These are phyloP conservation scores for Eucalyptus pumila DNA, from an alignment of 345 rosid genomes.

Conservation along the genomic window DNA sequence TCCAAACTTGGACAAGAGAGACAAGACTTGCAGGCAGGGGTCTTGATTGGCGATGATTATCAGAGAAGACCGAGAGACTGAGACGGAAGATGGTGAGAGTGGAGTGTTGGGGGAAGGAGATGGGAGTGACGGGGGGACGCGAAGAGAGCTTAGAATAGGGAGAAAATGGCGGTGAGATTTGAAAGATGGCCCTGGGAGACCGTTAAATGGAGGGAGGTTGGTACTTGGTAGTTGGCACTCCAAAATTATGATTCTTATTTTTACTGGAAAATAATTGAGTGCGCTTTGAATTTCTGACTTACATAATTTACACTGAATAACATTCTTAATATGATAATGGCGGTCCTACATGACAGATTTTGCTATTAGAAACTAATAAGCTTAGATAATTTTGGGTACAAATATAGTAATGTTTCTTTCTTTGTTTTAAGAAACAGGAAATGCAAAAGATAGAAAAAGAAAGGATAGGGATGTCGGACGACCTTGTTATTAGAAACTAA, in stretches of 20 bases:
- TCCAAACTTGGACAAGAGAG: not conserved
- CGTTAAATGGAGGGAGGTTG: not conserved
- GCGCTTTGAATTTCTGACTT: not conserved
- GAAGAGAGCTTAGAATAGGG: not conserved
- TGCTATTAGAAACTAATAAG: not conserved
- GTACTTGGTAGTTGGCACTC: not conserved
- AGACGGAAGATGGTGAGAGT: not conserved
- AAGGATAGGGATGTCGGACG: not conserved
- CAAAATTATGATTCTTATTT: not conserved
- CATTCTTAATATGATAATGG: not conserved
- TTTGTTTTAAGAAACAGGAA: not conserved
- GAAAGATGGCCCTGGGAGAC: not conserved
- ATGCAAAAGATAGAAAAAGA: not conserved
- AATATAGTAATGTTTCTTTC: not conserved
- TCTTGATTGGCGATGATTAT: not conserved
- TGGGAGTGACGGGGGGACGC: not conserved
- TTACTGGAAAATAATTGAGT: not conserved
- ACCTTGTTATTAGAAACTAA: not conserved
- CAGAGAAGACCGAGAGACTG: not conserved
- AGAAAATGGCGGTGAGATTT: not conserved
- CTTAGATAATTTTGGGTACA: not conserved
- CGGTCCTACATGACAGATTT: not conserved
- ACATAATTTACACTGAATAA: not conserved
- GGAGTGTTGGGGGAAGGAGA: not conserved
- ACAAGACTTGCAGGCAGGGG: not conserved